A percentile compares a stretch with the other conserved stretches of the same genome.
phyloP scores from a whole-genome alignment of 495 filamentous ascomycete species.

The Annulohypoxylon bovei region DNA sequence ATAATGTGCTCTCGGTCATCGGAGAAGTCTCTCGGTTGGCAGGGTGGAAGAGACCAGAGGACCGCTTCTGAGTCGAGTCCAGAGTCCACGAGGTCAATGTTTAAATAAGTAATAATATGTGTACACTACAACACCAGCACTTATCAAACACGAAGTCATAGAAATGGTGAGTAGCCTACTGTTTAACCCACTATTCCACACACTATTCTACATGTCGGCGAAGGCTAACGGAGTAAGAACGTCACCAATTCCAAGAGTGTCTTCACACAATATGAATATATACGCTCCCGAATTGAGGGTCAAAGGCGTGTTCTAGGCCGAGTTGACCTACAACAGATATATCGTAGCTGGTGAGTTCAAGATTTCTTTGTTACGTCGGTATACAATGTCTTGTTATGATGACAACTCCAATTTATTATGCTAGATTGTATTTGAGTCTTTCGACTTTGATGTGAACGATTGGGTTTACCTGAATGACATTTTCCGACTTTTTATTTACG shows the following conservation, averaged over 20 bases:
- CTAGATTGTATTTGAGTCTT: conserved; percentile 54
- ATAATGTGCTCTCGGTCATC: conserved; percentile 76
- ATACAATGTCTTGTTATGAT: conserved; percentile 38
- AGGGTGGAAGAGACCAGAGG: conserved; percentile 65
- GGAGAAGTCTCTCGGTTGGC: conserved; percentile 76
- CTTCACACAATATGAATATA: conserved; percentile 4
- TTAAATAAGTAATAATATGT: conserved; percentile 21
- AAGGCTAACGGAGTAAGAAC: conserved; percentile 8
- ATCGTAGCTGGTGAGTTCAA: conserved; percentile 11
- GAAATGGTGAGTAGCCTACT: conserved; percentile 13
- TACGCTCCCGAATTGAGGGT: neutral
- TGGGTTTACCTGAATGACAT: conserved; percentile 43
- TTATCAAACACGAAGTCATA: neutral
- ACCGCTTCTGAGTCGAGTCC: conserved; percentile 44
- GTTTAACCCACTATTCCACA: neutral
- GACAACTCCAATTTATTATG: conserved; percentile 46
- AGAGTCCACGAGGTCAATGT: conserved; percentile 6
- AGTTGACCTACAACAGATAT: neutral
- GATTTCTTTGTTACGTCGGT: neutral
- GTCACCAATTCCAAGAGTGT: neutral
- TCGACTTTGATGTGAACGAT: conserved; percentile 48
- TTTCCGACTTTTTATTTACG: neutral
- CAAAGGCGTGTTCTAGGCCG: neutral
- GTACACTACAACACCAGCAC: conserved; percentile 9
- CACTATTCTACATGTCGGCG: neutral